Evolutionary conservation across 1,284 basidiomycete genomes (phyloP), one percentile per base, ranked within the genome.

Genomic region (Sphagnurus paluster): DNA sequence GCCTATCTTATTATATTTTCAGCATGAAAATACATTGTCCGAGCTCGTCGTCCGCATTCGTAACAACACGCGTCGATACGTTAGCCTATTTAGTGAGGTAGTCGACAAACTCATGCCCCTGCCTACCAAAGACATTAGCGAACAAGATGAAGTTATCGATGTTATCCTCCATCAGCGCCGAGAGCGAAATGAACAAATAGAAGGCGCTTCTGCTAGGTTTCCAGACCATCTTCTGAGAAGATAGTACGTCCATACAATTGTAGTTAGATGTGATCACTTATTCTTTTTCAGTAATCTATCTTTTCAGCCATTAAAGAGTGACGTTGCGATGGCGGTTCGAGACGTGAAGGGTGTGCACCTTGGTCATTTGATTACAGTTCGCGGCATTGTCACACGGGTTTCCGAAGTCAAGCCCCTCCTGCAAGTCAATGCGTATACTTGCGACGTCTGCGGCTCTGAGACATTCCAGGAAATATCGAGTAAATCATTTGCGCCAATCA

Each of bases 371-470:
- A 95, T 99, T 65, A 98, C 93, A 16, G 90, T 97, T 51, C 90
- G 96, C 35, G 97, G 96, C 39, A 98, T 99, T 59, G 94, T 99
- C 42, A 99, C 95, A 14, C 92, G 97, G 46, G 94, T 99, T 2
- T 97, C 93, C 6, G 97, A 99, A 75, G 97, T 99, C 64, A 99
- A 99, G 64, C 97, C 97, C 7, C 84, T 98, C 25, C 80, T 99
- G 10, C 87, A 93, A 56, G 95, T 99, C 63, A 98, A 98, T 68
- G 97, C 96, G 23, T 99, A 98, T 68, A 97, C 97, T 0, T 99
- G 97, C 72, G 97, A 99, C 65, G 86, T 92, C 42, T 99, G 97
- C 64, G 97, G 97, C 38, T 92, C 92, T 40, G 97, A 99, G 67
- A 96, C 96, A 28, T 99, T 99, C 76, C 94, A 99, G 67, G 94